Evolutionary conservation across 768 basidiomycete species (phyloP).

Genomic region (Boletus reticuloceps): DNA sequence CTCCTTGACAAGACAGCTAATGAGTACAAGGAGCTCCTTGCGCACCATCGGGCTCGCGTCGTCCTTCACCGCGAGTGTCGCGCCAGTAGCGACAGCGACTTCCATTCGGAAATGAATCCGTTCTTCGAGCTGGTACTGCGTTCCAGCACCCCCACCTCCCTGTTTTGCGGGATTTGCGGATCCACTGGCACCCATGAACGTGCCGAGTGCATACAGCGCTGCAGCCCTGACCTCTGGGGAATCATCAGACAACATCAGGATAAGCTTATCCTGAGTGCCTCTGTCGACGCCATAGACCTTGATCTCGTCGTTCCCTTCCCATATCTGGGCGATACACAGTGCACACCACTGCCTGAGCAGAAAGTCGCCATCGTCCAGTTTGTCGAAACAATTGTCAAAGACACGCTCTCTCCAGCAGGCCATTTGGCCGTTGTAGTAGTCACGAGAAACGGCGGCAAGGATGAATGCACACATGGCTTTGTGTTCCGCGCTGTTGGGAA

Average conservation of each 20-base stretch:
- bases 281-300: constrained; percentile 79
- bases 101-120: constrained; percentile 85
- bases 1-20: constrained; percentile 92
- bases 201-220: constrained; percentile 87
- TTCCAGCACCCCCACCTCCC: constrained; percentile 85
- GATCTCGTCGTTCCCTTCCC: constrained; percentile 90
- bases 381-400: constrained; percentile 83
- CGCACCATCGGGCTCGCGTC: constrained; percentile 97
- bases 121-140: constrained; percentile 72
- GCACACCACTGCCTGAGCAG: constrained; percentile 92
- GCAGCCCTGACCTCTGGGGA: constrained; percentile 93
- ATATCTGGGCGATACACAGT: constrained; percentile 91
- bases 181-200: constrained; percentile 88
- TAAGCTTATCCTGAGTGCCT: constrained; percentile 79
- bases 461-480: constrained; percentile 99
- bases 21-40: constrained; percentile 87
- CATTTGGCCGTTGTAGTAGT: constrained; percentile 81
- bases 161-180: constrained; percentile 60
- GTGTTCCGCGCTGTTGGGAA: constrained; percentile 95
- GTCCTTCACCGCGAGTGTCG: constrained; percentile 83
- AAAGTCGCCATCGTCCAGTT: constrained; percentile 88
- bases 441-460: constrained; percentile 85
- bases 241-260: constrained; percentile 76
- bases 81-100: constrained; percentile 86
- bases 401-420: constrained; percentile 81